Evolutionary conservation across 805 yeast genomes (phyloP).

Genomic region (Metschnikowia peoriensis): DNA sequence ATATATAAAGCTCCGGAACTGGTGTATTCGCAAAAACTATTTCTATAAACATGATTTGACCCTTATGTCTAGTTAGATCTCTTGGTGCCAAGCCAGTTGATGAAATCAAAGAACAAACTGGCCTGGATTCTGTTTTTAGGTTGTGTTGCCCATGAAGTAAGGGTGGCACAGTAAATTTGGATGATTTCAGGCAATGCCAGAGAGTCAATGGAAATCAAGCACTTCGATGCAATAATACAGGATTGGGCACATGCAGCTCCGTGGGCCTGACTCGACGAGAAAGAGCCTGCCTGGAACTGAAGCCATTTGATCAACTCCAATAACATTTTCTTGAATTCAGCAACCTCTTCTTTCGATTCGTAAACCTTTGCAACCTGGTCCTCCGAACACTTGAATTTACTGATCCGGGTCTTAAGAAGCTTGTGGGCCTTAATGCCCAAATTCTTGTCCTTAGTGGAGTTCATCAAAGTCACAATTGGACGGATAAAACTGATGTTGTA

Average conservation of each 20-base stretch:
- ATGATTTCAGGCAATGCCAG: conserved; percentile 43
- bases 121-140: conserved; percentile 48
- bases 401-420: conserved; percentile 58
- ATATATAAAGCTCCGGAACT: no score
- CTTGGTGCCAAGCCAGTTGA: conserved; percentile 62
- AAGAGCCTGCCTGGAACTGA: conserved; percentile 44
- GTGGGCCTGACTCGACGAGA: conserved; percentile 48
- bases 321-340: conserved; percentile 20
- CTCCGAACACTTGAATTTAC: conserved; percentile 43
- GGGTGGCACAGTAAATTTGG: conserved; percentile 52
- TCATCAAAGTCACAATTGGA: conserved; percentile 61
- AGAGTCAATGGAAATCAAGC: conserved; percentile 40
- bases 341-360: conserved; percentile 17
- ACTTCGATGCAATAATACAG: conserved; percentile 63
- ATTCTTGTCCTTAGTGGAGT: conserved; percentile 64
- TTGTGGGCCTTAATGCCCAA: conserved; percentile 76
- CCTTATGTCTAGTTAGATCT: conserved; percentile 2
- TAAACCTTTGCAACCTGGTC: conserved; percentile 20
- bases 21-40: no score
- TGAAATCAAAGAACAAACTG: conserved; percentile 67
- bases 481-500: conserved; percentile 44
- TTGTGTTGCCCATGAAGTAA: conserved; percentile 60
- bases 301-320: conserved; percentile 36
- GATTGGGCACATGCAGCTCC: conserved; percentile 61
- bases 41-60: neutral